A percentile compares a stretch with the other conserved stretches of the same genome.
Evolutionary conservation across 768 basidiomycete species (phyloP).

Genomic region (Pisolithus albus): DNA sequence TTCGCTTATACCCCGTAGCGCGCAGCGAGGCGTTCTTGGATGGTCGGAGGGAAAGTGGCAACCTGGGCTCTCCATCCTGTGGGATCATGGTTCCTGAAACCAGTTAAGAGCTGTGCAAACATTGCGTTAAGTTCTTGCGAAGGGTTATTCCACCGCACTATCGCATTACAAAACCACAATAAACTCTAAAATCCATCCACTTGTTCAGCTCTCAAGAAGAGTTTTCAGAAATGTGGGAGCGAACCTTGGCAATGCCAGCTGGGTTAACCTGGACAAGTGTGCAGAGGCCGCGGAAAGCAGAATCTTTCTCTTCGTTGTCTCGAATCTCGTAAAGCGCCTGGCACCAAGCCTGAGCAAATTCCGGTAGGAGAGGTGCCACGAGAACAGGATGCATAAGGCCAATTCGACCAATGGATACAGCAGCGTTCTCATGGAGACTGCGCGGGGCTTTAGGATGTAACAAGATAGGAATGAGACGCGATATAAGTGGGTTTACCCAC

Average conservation of each 20-base stretch:
- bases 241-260: slow-evolving; percentile 83
- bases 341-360: slow-evolving; percentile 96
- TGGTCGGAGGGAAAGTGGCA: slow-evolving; percentile 75
- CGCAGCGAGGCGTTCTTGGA: slow-evolving; percentile 78
- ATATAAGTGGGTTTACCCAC: slow-evolving; percentile 83
- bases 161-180: slow-evolving; percentile 97
- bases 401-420: slow-evolving; percentile 94
- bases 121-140: slow-evolving; percentile 87
- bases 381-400: slow-evolving; percentile 86
- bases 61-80: slow-evolving; percentile 83
- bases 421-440: slow-evolving; percentile 94
- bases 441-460: slow-evolving; percentile 89
- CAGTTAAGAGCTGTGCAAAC: slow-evolving; percentile 85
- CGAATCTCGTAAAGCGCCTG: slow-evolving; percentile 96
- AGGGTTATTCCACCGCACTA: slow-evolving; percentile 91
- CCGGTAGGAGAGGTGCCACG: slow-evolving; percentile 82
- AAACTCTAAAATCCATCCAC: slow-evolving; percentile 53
- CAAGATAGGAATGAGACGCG: slow-evolving; percentile 87
- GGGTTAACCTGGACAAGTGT: slow-evolving; percentile 94
- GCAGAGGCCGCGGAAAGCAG: slow-evolving; percentile 96
- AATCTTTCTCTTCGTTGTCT: slow-evolving; percentile 99
- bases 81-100: slow-evolving; percentile 85
- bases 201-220: background rate
- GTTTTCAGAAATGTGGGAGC: slow-evolving; percentile 16
- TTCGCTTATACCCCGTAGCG: slow-evolving; percentile 74